Evolutionary conservation across 176 grass and related monocot species (phyloP).

Genomic region (Avena sativa): DNA sequence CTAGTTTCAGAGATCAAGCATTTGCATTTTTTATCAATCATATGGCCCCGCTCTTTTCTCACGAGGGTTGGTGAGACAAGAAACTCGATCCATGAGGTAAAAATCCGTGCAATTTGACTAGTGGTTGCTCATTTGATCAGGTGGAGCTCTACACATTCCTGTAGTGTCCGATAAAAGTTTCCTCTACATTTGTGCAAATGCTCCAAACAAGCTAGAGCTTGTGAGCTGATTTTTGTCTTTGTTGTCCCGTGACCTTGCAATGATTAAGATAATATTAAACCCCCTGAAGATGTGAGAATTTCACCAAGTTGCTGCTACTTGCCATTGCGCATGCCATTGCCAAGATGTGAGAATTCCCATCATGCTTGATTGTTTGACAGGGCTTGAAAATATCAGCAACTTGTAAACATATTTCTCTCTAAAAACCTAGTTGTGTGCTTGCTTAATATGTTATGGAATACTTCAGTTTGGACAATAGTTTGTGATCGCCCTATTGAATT

Average conservation of each 20-base stretch:
- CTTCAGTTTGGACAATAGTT: neutral
- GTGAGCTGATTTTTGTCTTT: neutral
- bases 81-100: neutral
- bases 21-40: neutral
- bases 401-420: too few species aligned
- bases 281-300: neutral
- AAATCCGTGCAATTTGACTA: neutral
- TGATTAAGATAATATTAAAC: neutral
- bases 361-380: neutral
- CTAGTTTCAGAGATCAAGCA: conserved; percentile 33
- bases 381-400: neutral
- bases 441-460: neutral
- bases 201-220: neutral
- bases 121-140: neutral
- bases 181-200: conserved; percentile 11
- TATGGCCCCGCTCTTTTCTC: neutral
- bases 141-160: neutral
- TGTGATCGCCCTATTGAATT: neutral
- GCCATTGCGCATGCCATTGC: neutral
- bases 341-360: too few species aligned
- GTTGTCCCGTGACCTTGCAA: neutral
- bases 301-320: neutral
- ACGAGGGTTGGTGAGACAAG: neutral
- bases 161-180: neutral
- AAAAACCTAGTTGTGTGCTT: neutral